Percentiles rank a stretch among this genome's conserved stretches.
phyloP scores from a whole-genome alignment of 2,329 filamentous ascomycete genomes.

The Fusarium liriodendri region DNA sequence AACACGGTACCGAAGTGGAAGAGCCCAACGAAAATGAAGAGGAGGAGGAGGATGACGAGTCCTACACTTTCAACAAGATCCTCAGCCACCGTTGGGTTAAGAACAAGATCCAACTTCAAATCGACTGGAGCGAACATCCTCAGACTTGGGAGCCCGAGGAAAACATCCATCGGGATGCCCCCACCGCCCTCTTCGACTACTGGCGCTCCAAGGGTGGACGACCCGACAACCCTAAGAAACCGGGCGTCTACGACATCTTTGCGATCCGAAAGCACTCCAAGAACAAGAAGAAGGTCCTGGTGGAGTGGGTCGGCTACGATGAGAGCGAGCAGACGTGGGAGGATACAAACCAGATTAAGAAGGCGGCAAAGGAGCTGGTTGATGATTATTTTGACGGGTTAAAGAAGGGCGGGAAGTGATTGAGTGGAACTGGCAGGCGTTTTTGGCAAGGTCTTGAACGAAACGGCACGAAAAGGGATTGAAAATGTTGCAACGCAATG shows the following conservation, averaged over 20 bases:
- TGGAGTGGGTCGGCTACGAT: conserved; percentile 52
- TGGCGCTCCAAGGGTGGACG: conserved; percentile 48
- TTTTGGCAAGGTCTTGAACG: neutral
- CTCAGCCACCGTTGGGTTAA: conserved; percentile 44
- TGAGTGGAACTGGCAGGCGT: neutral
- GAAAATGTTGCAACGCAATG: neutral
- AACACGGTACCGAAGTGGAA: neutral
- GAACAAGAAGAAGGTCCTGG: conserved; percentile 43
- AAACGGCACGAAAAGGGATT: neutral
- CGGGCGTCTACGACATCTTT: conserved; percentile 48
- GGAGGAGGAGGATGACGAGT: conserved; percentile 13
- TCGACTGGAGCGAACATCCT: conserved; percentile 47
- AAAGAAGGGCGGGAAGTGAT: conserved; percentile 17
- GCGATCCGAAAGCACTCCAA: conserved; percentile 48
- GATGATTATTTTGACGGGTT: conserved; percentile 41
- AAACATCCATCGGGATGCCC: conserved; percentile 49
- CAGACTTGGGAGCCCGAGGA: conserved; percentile 51
- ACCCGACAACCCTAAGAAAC: conserved; percentile 46
- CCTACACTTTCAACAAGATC: conserved; percentile 39
- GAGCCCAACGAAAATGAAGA: conserved; percentile 5
- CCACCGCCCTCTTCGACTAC: conserved; percentile 46
- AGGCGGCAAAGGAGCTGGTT: conserved; percentile 43
- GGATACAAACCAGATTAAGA: conserved; percentile 36
- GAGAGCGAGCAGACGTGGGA: conserved; percentile 47
- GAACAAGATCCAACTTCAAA: conserved; percentile 45